Evolutionary conservation across 2,329 filamentous ascomycete species (phyloP), one percentile per base, ranked within the genome.

Genomic region (Calycina marina): DNA sequence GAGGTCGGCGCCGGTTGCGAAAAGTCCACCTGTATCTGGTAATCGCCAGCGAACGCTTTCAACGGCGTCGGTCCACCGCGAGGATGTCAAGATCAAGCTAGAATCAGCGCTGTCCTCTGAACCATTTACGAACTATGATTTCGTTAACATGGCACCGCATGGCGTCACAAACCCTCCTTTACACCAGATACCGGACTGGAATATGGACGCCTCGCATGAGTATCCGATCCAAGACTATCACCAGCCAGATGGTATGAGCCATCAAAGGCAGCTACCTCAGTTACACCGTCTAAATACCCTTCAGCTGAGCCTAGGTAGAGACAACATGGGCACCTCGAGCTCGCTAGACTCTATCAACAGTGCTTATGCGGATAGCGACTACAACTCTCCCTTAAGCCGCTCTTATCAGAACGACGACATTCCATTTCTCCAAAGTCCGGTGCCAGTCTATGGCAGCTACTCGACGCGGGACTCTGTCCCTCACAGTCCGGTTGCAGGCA

Each of bases 371-470:
- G 71, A 76, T 15, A 63, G 68, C 37, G 70, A 75, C 46, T 76
- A 75, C 29, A 38, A 38, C 40, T 63, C 63, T 39, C 54, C 68
- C 6, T 59, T 75, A 41, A 64, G 61, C 50, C 69, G 72, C 32
- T 57, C 62, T 2, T 67, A 63, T 40, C 56, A 56, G 2, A 49
- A 67, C 40, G 69, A 75, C 16, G 69, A 75, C 13, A 55, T 70
- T 14, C 58, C 63, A 3, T 72, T 65, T 44, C 56, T 69, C 35
- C 60, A 67, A 46, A 72, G 65, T 52, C 67, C 69, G 4, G 58
- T 59, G 4, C 58, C 67, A 34, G 61, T 72, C 44, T 76, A 74
- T 48, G 69, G 73, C 36, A 63, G 56, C 45, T 73, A 66, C 43
- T 48, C 49, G 3, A 56, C 56, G 34, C 65, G 70, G 35, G 61